phyloP scores from a whole-genome alignment of 2,329 filamentous ascomycete species.

The Aspergillus jensenii region DNA sequence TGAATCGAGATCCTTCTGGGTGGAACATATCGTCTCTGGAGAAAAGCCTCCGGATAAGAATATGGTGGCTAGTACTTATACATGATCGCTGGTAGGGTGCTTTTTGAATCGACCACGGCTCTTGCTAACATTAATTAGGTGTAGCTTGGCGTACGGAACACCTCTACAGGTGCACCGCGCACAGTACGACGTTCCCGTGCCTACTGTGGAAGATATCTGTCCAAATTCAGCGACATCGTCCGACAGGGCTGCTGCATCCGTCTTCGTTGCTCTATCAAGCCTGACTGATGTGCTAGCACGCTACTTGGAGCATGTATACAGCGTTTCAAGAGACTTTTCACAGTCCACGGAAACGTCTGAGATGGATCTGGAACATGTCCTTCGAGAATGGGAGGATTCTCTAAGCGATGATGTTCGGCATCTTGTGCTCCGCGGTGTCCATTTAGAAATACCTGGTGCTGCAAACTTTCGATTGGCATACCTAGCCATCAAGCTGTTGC shows the following conservation, averaged over 20 bases:
- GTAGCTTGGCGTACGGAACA: slow-evolving; percentile 55
- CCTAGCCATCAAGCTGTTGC: slow-evolving; percentile 49
- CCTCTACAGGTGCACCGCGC: slow-evolving; percentile 48
- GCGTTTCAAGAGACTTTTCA: slow-evolving; percentile 28
- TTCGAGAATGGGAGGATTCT: slow-evolving; percentile 49
- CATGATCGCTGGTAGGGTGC: slow-evolving; percentile 54
- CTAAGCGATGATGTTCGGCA: slow-evolving; percentile 40
- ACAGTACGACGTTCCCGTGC: slow-evolving; percentile 52
- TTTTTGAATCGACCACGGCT: neutral
- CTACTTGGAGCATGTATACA: slow-evolving; percentile 37
- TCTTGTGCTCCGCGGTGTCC: slow-evolving; percentile 45
- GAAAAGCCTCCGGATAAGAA: slow-evolving; percentile 52
- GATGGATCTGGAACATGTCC: slow-evolving; percentile 36
- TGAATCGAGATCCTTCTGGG: slow-evolving; percentile 53
- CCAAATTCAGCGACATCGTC: slow-evolving; percentile 11
- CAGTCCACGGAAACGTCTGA: slow-evolving; percentile 20
- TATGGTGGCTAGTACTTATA: slow-evolving; percentile 58
- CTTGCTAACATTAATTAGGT: slow-evolving; percentile 35
- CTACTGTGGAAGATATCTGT: slow-evolving; percentile 38
- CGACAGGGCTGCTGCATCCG: slow-evolving; percentile 28
- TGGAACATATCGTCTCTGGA: slow-evolving; percentile 56
- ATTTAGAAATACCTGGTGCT: slow-evolving; percentile 45
- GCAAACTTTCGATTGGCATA: slow-evolving; percentile 55
- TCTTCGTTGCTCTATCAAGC: slow-evolving; percentile 49
- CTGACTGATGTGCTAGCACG: slow-evolving; percentile 46